These are phyloP conservation scores for Citrus reticulata DNA, from an alignment of 345 rosid genomes.

Conservation along the genomic window DNA sequence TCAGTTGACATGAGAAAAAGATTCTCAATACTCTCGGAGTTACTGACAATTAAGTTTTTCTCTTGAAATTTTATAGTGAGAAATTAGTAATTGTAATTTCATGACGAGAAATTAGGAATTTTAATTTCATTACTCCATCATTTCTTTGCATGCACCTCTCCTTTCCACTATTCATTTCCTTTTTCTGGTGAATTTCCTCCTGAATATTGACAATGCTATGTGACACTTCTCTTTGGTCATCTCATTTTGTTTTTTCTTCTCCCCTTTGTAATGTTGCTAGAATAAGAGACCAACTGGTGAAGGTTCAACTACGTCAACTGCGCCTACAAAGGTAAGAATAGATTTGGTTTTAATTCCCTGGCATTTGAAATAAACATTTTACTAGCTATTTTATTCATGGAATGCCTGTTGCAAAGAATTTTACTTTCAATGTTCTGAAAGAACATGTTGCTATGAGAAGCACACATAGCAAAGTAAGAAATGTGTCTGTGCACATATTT, in stretches of 20 bases:
- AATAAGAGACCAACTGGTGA: conserved; percentile 49
- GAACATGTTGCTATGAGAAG: background rate
- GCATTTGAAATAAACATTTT: background rate
- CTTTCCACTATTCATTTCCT: background rate
- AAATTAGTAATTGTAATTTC: background rate
- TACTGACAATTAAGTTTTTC: background rate
- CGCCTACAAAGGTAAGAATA: conserved; percentile 36
- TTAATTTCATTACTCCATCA: background rate
- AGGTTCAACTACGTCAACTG: conserved; percentile 44
- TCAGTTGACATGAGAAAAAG: background rate
- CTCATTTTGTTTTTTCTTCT: background rate
- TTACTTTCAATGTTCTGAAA: background rate
- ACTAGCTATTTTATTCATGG: background rate
- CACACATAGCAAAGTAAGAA: background rate
- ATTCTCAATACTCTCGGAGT: background rate
- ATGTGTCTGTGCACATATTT: background rate
- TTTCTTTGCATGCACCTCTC: background rate
- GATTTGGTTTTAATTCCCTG: background rate
- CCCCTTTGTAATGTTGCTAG: conserved; percentile 21
- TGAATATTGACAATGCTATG: background rate
- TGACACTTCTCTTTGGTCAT: background rate
- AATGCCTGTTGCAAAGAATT: background rate
- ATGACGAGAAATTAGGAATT: background rate
- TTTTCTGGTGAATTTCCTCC: background rate
- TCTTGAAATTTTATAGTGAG: background rate